Evolutionary conservation across 2,329 filamentous ascomycete species (phyloP).

Genomic region (Beauveria brongniartii): DNA sequence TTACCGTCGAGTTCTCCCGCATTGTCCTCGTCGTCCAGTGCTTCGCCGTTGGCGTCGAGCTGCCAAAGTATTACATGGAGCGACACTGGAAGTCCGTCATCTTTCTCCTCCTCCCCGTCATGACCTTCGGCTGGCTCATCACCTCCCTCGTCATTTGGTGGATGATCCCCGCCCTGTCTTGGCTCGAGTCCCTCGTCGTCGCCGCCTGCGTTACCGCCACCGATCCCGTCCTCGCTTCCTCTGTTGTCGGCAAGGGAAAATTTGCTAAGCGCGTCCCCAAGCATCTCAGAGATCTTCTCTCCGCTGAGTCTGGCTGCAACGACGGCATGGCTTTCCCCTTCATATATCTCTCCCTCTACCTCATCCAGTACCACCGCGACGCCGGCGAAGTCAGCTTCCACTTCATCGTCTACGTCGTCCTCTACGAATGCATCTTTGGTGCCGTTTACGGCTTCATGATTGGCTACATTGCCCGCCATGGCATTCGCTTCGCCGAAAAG

Average conservation of each 20-base stretch:
- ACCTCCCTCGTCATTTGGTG: slow-evolving; percentile 94
- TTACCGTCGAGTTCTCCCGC: slow-evolving; percentile 83
- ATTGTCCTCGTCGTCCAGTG: slow-evolving; percentile 88
- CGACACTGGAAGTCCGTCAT: slow-evolving; percentile 91
- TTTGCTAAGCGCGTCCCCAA: slow-evolving; percentile 97
- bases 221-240: slow-evolving; percentile 92
- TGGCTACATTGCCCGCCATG: slow-evolving; percentile 83
- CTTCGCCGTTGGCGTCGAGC: slow-evolving; percentile 83
- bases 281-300: slow-evolving; percentile 90
- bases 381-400: slow-evolving; percentile 65
- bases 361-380: slow-evolving; percentile 71
- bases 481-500: slow-evolving; percentile 81
- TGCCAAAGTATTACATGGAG: slow-evolving; percentile 95
- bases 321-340: slow-evolving; percentile 99
- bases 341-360: slow-evolving; percentile 83
- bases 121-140: slow-evolving; percentile 92
- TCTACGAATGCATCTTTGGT: slow-evolving; percentile 95
- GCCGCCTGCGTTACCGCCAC: slow-evolving; percentile 95
- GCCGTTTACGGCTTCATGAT: slow-evolving; percentile 79
- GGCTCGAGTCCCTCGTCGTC: slow-evolving; percentile 81
- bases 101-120: slow-evolving; percentile 84
- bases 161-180: slow-evolving; percentile 69
- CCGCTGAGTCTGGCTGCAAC: slow-evolving; percentile 96
- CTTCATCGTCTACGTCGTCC: slow-evolving; percentile 81
- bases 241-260: slow-evolving; percentile 97